Conservation (phyloP, 1,284 basidiomycete species). For the Sanghuangporus baumii region DNA sequence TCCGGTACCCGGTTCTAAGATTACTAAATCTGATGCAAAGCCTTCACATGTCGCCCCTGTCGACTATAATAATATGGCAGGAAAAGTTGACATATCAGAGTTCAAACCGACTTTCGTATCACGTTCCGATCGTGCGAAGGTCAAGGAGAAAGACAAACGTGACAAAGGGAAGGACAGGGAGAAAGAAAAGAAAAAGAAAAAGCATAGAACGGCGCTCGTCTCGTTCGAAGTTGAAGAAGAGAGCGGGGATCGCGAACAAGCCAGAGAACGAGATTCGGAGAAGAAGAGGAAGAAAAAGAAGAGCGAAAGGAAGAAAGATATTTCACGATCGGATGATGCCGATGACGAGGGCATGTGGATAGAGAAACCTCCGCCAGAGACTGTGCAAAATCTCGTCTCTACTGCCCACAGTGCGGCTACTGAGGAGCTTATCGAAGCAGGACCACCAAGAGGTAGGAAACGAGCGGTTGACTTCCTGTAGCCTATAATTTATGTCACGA, state of each 20-base stretch:
- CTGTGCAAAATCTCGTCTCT: conserved; percentile 26
- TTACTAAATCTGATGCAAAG: not conserved
- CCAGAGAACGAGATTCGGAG: conserved; percentile 21
- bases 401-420: not conserved
- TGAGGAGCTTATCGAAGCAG: conserved; percentile 27
- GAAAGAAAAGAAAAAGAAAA: conserved; percentile 35
- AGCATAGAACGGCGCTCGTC: conserved; percentile 30
- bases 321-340: conserved; percentile 29
- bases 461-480: conserved; percentile 24
- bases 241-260: conserved; percentile 5
- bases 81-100: conserved; percentile 47
- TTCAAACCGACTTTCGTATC: conserved; percentile 83
- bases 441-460: conserved; percentile 20
- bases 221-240: conserved; percentile 34
- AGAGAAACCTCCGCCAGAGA: conserved; percentile 48
- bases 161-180: conserved; percentile 39
- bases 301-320: conserved; percentile 21
- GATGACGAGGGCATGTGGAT: conserved; percentile 58
- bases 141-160: conserved; percentile 31
- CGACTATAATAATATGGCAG: conserved; percentile 22
- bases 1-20: not conserved
- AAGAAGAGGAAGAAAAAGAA: conserved; percentile 27
- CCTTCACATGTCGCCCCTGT: not conserved
- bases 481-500: not conserved
- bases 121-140: conserved; percentile 34